A percentile compares a stretch with the other conserved stretches of the same genome.
These are phyloP conservation scores for Penicillium expansum DNA, from an alignment of 2,329 filamentous ascomycete genomes.

Conservation along the genomic window DNA sequence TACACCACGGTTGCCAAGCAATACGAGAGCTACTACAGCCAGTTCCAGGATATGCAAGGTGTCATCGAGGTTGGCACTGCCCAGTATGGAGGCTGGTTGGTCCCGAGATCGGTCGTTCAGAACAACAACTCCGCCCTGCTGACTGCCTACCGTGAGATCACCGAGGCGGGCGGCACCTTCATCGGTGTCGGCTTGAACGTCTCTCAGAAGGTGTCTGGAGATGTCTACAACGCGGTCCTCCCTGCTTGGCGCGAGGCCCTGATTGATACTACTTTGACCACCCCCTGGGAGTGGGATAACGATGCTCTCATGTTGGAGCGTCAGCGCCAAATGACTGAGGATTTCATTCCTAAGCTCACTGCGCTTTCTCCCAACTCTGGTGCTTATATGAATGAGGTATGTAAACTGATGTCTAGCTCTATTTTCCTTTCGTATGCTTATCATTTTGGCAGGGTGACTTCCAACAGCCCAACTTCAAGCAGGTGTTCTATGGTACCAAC, in stretches of 20 bases:
- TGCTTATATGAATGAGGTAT: conserved; percentile 21
- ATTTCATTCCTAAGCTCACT: conserved; percentile 37
- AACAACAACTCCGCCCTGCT: conserved; percentile 33
- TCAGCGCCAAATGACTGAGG: conserved; percentile 41
- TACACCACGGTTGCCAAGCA: conserved; percentile 31
- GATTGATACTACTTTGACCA: conserved; percentile 37
- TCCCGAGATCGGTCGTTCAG: conserved; percentile 36
- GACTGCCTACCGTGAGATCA: conserved; percentile 35
- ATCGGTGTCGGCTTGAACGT: conserved; percentile 42
- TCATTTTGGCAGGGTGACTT: conserved; percentile 25
- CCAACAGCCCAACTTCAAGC: conserved; percentile 36
- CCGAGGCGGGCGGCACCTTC: conserved; percentile 33
- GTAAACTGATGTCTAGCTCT: background rate
- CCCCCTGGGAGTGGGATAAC: conserved; percentile 39
- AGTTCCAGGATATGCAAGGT: conserved; percentile 33
- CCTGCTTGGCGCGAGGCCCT: conserved; percentile 47
- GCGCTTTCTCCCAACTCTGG: conserved; percentile 37
- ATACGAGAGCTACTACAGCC: conserved; percentile 32
- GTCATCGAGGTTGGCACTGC: conserved; percentile 40
- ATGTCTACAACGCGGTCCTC: conserved; percentile 46
- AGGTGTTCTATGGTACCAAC: conserved; percentile 40
- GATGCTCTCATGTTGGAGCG: conserved; percentile 34
- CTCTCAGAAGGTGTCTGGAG: conserved; percentile 32
- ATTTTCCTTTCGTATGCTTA: background rate
- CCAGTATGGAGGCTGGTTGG: conserved; percentile 36